Base-by-base conservation (phyloP, 495 filamentous ascomycete genomes). In the Lasiosphaeria miniovina region DNA sequence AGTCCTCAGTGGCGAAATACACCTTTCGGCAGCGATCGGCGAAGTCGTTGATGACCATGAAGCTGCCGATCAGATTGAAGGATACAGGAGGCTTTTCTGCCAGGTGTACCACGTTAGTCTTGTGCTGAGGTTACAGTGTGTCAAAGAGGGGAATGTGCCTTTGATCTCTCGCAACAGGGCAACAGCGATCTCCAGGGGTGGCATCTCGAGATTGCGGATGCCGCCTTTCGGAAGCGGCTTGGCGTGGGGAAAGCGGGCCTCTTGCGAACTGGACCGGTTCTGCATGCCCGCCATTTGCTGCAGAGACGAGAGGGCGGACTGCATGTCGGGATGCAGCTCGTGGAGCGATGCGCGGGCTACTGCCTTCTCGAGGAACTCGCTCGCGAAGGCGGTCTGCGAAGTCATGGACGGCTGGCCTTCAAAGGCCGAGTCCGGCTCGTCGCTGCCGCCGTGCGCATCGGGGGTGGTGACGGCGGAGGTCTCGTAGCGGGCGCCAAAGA, bases 321-420 rank as follows among this genome's bases (percentile, higher is more conserved):
- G 74, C 59, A 87, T 82, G 62, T 82, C 81, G 0, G 76, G 79
- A 43, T 75, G 80, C 10, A 76, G 73, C 36, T 77, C 67, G 6
- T 58, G 55, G 51, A 81, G 69, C 1, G 81, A 70, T 36, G 80
- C 77, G 51, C 77, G 75, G 31, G 80, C 77, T 17, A 89, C 83
- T 14, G 82, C 82, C 33, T 80, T 77, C 60, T 87, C 79, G 33
- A 87, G 76, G 58, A 87, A 84, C 61, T 84, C 75, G 56, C 80
- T 84, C 4, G 86, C 86, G 67, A 86, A 86, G 2, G 75, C 82
- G 1, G 86, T 86, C 58, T 89, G 86, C 14, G 82, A 77, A 7
- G 82, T 73, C 35, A 89, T 71, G 12, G 84, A 85, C 0, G 84
- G 83, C 62, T 80, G 78, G 7, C 84, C 85, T 55, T 87, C 85